Conservation (phyloP, 371 early-diverging fungal species). For the Mucor indicus region DNA sequence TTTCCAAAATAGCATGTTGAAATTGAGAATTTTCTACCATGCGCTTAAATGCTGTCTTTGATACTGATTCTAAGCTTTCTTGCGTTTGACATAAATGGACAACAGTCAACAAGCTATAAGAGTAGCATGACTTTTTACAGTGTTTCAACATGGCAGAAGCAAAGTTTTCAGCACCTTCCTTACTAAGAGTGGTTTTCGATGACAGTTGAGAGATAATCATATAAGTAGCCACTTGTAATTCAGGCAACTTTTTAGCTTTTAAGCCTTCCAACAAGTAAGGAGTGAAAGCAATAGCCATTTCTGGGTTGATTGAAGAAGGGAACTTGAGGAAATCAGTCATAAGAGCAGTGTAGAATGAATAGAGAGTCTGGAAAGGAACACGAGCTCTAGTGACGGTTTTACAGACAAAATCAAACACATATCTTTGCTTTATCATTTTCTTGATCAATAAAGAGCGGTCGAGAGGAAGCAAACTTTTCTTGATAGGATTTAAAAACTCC, state of each 20-base stretch:
- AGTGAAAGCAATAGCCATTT: conserved; percentile 46
- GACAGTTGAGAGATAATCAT: conserved; percentile 71
- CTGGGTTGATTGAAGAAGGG: conserved; percentile 45
- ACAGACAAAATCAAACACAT: conserved; percentile 67
- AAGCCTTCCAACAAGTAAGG: conserved; percentile 60
- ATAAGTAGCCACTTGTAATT: conserved; percentile 60
- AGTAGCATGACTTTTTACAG: conserved; percentile 26
- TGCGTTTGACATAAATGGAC: conserved; percentile 70
- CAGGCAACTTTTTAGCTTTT: conserved; percentile 40
- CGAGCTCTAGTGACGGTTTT: conserved; percentile 46
- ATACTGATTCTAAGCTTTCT: conserved; percentile 41
- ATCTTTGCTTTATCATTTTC: conserved; percentile 51
- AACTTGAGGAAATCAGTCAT: conserved; percentile 60
- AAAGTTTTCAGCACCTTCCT: conserved; percentile 47
- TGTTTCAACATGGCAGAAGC: conserved; percentile 43
- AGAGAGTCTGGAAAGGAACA: conserved; percentile 52
- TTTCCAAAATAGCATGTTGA: conserved; percentile 32
- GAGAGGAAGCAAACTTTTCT: conserved; percentile 56
- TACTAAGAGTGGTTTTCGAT: conserved; percentile 44
- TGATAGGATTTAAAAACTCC: conserved; percentile 63
- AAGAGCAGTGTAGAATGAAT: conserved; percentile 67
- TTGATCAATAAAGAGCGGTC: conserved; percentile 64
- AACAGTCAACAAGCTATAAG: conserved; percentile 54
- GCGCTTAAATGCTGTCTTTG: conserved; percentile 37
- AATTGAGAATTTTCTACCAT: conserved; percentile 32